These are phyloP conservation scores for Nakazawaea sp. DNA, from an alignment of 805 yeast genomes.

Conservation along the genomic window DNA sequence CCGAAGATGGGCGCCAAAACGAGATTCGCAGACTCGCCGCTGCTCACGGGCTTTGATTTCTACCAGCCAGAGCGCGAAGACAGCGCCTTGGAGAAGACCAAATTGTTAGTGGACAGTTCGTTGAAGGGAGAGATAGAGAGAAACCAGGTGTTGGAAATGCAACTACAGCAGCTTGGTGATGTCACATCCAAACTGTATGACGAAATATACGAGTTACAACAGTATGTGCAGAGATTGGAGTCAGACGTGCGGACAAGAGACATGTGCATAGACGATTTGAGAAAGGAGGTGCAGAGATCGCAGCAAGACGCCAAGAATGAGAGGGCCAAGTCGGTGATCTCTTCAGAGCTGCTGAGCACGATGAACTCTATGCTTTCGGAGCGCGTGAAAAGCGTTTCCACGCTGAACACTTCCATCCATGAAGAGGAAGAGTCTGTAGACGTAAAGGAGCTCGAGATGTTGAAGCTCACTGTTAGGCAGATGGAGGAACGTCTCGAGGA, in stretches of 20 bases:
- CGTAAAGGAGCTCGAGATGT: not conserved
- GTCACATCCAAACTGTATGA: conserved; percentile 5
- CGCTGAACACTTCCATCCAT: not conserved
- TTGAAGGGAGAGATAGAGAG: conserved; percentile 4
- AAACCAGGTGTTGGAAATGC: conserved; percentile 6
- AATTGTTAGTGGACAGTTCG: conserved; percentile 3
- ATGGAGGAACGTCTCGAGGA: not conserved
- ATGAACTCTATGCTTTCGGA: not conserved
- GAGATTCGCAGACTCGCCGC: not conserved
- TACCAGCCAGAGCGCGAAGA: not conserved
- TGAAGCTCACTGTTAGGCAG: not conserved
- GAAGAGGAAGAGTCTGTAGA: not conserved
- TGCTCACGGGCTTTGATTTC: not conserved
- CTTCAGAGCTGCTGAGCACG: not conserved
- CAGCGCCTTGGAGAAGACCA: not conserved
- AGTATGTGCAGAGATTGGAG: not conserved
- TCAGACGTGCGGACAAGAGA: not conserved
- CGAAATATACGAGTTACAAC: not conserved
- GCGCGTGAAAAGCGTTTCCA: not conserved
- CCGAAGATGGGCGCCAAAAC: not conserved
- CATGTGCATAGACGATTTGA: not conserved
- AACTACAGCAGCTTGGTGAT: conserved; percentile 3
- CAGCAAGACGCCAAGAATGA: not conserved
- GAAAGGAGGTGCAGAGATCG: not conserved
- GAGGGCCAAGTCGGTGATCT: not conserved